Base-by-base conservation (phyloP, 2,329 filamentous ascomycete species). In the Aspergillus brasiliensis region DNA sequence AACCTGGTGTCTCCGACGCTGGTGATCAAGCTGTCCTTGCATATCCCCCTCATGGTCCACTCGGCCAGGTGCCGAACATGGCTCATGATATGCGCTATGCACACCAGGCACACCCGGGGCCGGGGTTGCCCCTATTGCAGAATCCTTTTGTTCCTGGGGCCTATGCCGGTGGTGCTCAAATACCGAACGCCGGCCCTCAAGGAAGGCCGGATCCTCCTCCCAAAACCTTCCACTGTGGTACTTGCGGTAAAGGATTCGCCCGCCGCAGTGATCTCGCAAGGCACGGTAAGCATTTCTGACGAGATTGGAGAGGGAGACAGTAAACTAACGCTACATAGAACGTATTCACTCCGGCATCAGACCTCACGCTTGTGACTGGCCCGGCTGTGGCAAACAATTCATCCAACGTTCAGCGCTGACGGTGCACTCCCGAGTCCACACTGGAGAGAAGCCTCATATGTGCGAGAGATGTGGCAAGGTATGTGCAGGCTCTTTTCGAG, bases 381-480 rank as follows among this genome's bases (percentile, higher is more conserved):
- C 89, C 42, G 88, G 87, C 56, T 99, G 95, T 75, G 91, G 91
- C 65, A 99, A 98, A 78, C 91, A 94, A 73, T 99, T 99, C 75
- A 99, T 99, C 68, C 95, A 99, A 77, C 86, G 95, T 58, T 97
- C 93, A 27, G 95, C 95, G 21, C 80, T 99, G 75, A 99, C 95
- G 0, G 95, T 99, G 7, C 95, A 98, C 77, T 89, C 91, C 72
- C 90, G 95, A 68, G 93, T 97, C 19, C 95, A 99, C 77, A 98
- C 95, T 2, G 95, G 95, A 65, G 95, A 98, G 80, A 99, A 99
- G 79, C 95, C 95, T 53, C 95, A 99, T 71, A 94, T 95, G 87
- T 99, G 95, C 74, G 95, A 97, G 78, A 88, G 91, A 64, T 98
- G 95, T 76, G 91, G 92, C 75, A 98, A 98, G 88, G 93, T 97